Conservation (phyloP, 768 basidiomycete genomes). For the Gautieria morchelliformis region DNA sequence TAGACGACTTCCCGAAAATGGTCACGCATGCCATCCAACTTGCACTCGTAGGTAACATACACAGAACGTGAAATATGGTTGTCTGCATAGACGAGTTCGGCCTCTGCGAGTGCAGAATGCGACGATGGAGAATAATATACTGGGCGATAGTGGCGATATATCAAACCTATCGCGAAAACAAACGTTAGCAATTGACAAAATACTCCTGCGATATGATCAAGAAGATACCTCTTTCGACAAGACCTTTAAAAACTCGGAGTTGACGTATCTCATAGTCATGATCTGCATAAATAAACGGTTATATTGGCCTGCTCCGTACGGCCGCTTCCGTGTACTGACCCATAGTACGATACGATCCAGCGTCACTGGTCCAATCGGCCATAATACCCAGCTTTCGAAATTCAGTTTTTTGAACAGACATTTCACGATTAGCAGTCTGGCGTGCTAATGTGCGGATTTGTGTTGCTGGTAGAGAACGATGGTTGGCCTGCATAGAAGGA, state of each 20-base stretch:
- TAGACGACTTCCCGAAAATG: constrained; percentile 26
- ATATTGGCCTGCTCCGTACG: background rate
- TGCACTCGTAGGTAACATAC: constrained; percentile 51
- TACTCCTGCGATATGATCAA: background rate
- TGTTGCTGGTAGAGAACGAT: constrained; percentile 43
- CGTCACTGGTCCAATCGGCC: constrained; percentile 71
- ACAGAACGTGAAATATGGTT: constrained; percentile 82
- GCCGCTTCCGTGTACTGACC: constrained; percentile 41
- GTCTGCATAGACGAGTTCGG: constrained; percentile 85
- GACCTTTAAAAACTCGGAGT: constrained; percentile 70
- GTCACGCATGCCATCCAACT: constrained; percentile 11
- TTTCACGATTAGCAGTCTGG: constrained; percentile 61
- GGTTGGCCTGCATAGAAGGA: constrained; percentile 36
- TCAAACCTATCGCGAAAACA: constrained; percentile 45
- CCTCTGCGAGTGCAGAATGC: constrained; percentile 87
- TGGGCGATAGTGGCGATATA: constrained; percentile 80
- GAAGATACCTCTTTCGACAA: constrained; percentile 70
- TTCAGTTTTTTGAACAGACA: constrained; percentile 67
- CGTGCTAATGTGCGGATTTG: constrained; percentile 64
- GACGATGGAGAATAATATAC: constrained; percentile 95
- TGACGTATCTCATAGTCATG: constrained; percentile 84
- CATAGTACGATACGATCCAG: constrained; percentile 74
- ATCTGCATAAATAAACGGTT: constrained; percentile 36
- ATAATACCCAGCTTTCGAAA: constrained; percentile 80
- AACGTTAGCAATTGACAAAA: background rate